phyloP scores from a whole-genome alignment of 2,329 filamentous ascomycete species.

The Epichloe typhina region DNA sequence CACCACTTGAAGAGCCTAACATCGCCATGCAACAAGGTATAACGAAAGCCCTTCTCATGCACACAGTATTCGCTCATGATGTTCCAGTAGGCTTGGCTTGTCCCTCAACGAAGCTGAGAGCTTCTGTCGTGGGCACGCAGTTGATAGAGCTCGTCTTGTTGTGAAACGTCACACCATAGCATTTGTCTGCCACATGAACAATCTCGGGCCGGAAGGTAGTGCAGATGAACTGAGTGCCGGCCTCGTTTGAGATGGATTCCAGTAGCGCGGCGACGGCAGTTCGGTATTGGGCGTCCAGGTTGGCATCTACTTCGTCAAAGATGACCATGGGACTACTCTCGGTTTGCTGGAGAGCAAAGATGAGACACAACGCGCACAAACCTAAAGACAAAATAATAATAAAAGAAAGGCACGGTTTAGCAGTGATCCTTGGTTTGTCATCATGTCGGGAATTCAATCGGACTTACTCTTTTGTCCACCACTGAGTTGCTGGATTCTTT shows the following conservation, averaged over 20 bases:
- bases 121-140: conserved; percentile 76
- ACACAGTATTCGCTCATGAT: conserved; percentile 5
- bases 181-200: conserved; percentile 88
- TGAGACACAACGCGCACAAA: conserved; percentile 89
- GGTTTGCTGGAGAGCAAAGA: conserved; percentile 97
- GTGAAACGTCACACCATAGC: conserved; percentile 87
- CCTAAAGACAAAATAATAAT: conserved; percentile 30
- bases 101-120: conserved; percentile 87
- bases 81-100: conserved; percentile 34
- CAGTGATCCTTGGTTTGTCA: too few species aligned
- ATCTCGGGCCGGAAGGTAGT: conserved; percentile 98
- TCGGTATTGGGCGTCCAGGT: conserved; percentile 93
- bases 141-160: conserved; percentile 93
- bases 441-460: too few species aligned
- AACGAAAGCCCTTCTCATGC: background rate
- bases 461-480: conserved; percentile 90
- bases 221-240: conserved; percentile 79
- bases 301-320: conserved; percentile 97
- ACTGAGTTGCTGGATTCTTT: conserved; percentile 91
- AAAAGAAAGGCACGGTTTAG: background rate
- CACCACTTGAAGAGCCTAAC: background rate
- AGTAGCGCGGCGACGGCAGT: conserved; percentile 89
- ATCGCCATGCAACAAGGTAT: too few species aligned
- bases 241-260: conserved; percentile 57
- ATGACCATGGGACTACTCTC: conserved; percentile 98